Evolutionary conservation across 192 early-diverging fungal genomes (phyloP), one percentile per base, ranked within the genome.

Genomic region (Tieghemiomyces parasiticus): DNA sequence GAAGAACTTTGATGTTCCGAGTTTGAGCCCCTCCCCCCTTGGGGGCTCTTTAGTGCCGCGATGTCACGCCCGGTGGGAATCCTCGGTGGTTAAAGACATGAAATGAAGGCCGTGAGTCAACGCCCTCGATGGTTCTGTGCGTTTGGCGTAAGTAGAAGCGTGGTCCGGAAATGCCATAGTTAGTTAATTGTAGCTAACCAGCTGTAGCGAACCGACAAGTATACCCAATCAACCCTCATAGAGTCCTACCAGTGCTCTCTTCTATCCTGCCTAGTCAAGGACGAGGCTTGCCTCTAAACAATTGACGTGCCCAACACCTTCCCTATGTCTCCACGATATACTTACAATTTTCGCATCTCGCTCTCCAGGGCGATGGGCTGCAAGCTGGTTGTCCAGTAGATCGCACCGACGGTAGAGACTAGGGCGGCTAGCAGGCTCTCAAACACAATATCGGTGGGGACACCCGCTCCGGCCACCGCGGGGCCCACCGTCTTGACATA

Each of bases 291-390:
- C n/a, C n/a, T n/a, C n/a, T n/a, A n/a, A n/a, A n/a, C n/a, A n/a
- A n/a, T n/a, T n/a, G n/a, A n/a, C n/a, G n/a, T n/a, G n/a, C n/a
- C n/a, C n/a, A n/a, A n/a, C n/a, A n/a, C n/a, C n/a, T n/a, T n/a
- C n/a, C n/a, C n/a, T n/a, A n/a, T n/a, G n/a, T n/a, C n/a, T n/a
- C n/a, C n/a, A n/a, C n/a, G n/a, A n/a, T n/a, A n/a, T n/a, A 52
- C 50, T 52, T 52, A 52, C 50, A 52, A 28, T 52, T 52, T 52
- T 25, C 26, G 0, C 50, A 52, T 52, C 26, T 52, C 50, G 14
- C 26, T 20, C 26, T 52, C 50, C 50, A 52, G 26, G 2, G 30
- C 26, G 26, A 52, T 52, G 26, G 50, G 50, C 26, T 52, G 16
- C 13, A 52, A 28, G 12, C 14, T 8, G 14, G 26, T 20, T 14